Percentiles rank a stretch among this genome's conserved stretches.
Evolutionary conservation across 2,329 filamentous ascomycete species (phyloP).

Genomic region (Stromatinia cepivora): DNA sequence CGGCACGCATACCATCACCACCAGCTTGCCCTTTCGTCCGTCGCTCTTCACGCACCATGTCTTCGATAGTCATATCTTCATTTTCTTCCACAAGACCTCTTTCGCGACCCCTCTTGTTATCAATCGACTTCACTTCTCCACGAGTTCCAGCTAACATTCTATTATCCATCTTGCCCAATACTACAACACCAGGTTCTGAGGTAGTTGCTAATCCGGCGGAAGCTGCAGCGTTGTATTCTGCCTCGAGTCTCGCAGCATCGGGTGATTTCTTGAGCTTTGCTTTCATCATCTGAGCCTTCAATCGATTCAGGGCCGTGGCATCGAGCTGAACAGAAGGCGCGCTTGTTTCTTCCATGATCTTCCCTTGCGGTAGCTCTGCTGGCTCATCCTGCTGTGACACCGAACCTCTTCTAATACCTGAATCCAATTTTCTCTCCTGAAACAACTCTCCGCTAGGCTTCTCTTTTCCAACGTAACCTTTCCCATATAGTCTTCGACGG

Average conservation of each 20-base stretch:
- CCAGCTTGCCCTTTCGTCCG: constrained; percentile 76
- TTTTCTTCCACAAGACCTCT: constrained; percentile 86
- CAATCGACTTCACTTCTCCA: constrained; percentile 73
- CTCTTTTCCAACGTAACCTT: constrained; percentile 79
- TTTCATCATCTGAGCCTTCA: constrained; percentile 95
- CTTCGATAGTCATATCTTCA: constrained; percentile 91
- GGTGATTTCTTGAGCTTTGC: constrained; percentile 80
- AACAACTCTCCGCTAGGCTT: constrained; percentile 87
- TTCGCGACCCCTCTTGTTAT: constrained; percentile 79
- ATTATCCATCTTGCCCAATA: constrained; percentile 85
- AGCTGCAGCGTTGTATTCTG: constrained; percentile 77
- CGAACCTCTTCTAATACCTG: constrained; percentile 49
- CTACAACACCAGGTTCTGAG: constrained; percentile 65
- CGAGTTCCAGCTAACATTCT: constrained; percentile 76
- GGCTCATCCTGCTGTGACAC: constrained; percentile 41
- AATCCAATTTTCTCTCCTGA: constrained; percentile 68
- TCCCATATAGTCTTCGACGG: constrained; percentile 76
- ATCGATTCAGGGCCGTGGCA: constrained; percentile 78
- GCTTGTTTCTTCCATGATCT: constrained; percentile 56
- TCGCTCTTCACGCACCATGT: constrained; percentile 94
- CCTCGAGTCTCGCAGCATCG: constrained; percentile 74
- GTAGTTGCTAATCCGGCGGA: constrained; percentile 55
- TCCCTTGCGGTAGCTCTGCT: constrained; percentile 52
- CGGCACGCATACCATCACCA: constrained; percentile 78
- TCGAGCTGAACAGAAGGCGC: constrained; percentile 59